Base-by-base conservation (phyloP, 1,284 basidiomycete genomes). In the Papiliotrema fonsecae region DNA sequence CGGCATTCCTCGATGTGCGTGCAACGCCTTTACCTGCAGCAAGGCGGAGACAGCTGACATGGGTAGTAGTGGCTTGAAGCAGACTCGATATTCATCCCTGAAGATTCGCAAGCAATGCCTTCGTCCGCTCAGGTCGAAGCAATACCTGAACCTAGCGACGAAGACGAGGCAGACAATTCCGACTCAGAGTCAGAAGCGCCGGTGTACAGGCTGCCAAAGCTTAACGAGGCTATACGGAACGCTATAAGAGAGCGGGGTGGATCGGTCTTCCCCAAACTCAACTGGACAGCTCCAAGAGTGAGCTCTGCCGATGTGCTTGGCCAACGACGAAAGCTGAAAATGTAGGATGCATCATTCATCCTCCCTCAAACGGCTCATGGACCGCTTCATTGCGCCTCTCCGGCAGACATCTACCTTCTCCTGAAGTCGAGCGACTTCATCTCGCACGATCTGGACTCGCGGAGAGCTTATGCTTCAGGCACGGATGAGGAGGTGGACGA, bases 351-450 rank as follows among this genome's bases (percentile, higher is more conserved):
- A 13, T 81, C 86, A 2, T 97, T 92, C 87, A 83, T 98, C 54
- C 78, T 96, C 1, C 86, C 68, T n/a, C 67, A 67, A 41, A 62
- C 90, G 2, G 79, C 87, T n/a, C 85, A 85, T 5, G 83, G 86
- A 1, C 89, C 87, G 0, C 76, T 97, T 34, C 86, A 86, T 73
- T 97, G 93, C 70, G 84, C 82, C 6, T 82, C 83, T 1, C 90
- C 92, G 0, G 82, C 86, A 4, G 94, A 98, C 60, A 84, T 97
- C 24, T 97, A 97, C 70, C 78, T 97, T 39, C 76, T 96, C 0
- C 79, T 98, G 56, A 98, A 98, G 72, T 88, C 88, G 2, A 91
- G 88, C 41, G 89, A 97, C 67, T 96, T 96, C 60, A 77, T 91
- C 39, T 79, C 81, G 6, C 87, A 94, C 57, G 93, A 93, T 65